Conservation (phyloP, 2,329 filamentous ascomycete species). For the Colletotrichum filicis region DNA sequence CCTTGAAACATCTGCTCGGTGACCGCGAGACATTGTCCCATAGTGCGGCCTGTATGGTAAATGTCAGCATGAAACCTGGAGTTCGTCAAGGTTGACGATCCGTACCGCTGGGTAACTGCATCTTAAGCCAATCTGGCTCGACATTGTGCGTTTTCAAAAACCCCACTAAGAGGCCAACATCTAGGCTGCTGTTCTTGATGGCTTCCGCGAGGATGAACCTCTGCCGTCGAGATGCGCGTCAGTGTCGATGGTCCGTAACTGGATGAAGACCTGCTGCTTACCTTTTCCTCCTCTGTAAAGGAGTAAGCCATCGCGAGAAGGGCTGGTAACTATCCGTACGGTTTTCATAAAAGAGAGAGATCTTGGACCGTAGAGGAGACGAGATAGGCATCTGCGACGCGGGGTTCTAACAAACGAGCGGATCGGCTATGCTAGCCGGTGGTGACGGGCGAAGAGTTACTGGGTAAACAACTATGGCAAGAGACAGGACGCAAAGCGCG, state of each 20-base stretch:
- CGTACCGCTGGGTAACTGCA: constrained; percentile 60
- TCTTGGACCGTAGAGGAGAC: not conserved
- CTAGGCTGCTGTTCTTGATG: constrained; percentile 65
- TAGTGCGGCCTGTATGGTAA: constrained; percentile 53
- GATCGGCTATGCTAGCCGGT: constrained; percentile 11
- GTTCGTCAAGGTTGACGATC: no score
- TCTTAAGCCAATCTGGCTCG: constrained; percentile 57
- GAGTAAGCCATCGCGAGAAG: constrained; percentile 37
- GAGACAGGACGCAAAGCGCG: constrained; percentile 1
- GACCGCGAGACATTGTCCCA: constrained; percentile 57
- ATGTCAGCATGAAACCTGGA: constrained; percentile 15
- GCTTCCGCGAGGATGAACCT: constrained; percentile 68
- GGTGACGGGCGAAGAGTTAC: not conserved
- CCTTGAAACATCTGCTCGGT: constrained; percentile 50
- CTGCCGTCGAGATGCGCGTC: constrained; percentile 46
- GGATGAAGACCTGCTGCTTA: constrained; percentile 44
- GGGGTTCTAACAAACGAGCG: constrained; percentile 17
- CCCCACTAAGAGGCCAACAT: constrained; percentile 55
- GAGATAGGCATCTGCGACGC: constrained; percentile 33
- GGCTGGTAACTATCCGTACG: not conserved
- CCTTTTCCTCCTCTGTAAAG: constrained; percentile 65
- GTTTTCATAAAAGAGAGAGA: constrained; percentile 11
- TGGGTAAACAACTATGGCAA: constrained; percentile 10
- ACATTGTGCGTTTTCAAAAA: constrained; percentile 54
- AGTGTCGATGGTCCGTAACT: constrained; percentile 3